Conservation (phyloP, 2,329 filamentous ascomycete species). For the Fusarium torreyae region DNA sequence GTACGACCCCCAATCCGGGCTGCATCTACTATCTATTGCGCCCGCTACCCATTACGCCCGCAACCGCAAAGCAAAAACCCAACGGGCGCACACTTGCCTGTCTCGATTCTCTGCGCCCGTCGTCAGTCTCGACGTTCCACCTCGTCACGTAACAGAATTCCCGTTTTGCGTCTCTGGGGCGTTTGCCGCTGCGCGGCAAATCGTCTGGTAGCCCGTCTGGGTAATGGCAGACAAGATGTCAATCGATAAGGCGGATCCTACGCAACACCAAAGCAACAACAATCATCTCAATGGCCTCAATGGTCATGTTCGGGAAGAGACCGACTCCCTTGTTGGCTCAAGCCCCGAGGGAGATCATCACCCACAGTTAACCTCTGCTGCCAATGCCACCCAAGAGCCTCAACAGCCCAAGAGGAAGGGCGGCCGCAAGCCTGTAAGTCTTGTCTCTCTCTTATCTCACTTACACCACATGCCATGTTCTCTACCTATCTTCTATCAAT, state of each 20-base stretch:
- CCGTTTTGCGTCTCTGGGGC: slow-evolving; percentile 56
- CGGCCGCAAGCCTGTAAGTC: slow-evolving; percentile 91
- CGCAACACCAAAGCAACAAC: slow-evolving; percentile 54
- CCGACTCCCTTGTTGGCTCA: slow-evolving; percentile 73
- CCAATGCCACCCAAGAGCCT: slow-evolving; percentile 62
- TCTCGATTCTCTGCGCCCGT: slow-evolving; percentile 51
- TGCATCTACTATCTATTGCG: slow-evolving; percentile 52
- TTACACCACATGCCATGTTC: slow-evolving; percentile 3
- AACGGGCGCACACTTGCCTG: slow-evolving; percentile 54
- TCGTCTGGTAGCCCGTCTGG: slow-evolving; percentile 52
- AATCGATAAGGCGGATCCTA: slow-evolving; percentile 68
- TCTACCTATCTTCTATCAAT: neutral
- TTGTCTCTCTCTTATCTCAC: slow-evolving; percentile 55
- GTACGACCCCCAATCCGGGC: slow-evolving; percentile 51
- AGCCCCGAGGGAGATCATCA: slow-evolving; percentile 70
- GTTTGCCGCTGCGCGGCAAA: slow-evolving; percentile 57
- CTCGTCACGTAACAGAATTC: slow-evolving; percentile 55
- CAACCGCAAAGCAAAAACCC: slow-evolving; percentile 57
- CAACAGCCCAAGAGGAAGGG: slow-evolving; percentile 94
- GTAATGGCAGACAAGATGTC: slow-evolving; percentile 78
- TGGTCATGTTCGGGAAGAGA: slow-evolving; percentile 67
- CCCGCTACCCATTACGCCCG: slow-evolving; percentile 56
- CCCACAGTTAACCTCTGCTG: slow-evolving; percentile 52
- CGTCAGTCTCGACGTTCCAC: slow-evolving; percentile 50
- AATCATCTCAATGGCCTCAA: slow-evolving; percentile 50